A percentile compares a stretch with the other conserved stretches of the same genome.
Conservation (phyloP, 495 filamentous ascomycete species). For the Aspergillus panamensis region DNA sequence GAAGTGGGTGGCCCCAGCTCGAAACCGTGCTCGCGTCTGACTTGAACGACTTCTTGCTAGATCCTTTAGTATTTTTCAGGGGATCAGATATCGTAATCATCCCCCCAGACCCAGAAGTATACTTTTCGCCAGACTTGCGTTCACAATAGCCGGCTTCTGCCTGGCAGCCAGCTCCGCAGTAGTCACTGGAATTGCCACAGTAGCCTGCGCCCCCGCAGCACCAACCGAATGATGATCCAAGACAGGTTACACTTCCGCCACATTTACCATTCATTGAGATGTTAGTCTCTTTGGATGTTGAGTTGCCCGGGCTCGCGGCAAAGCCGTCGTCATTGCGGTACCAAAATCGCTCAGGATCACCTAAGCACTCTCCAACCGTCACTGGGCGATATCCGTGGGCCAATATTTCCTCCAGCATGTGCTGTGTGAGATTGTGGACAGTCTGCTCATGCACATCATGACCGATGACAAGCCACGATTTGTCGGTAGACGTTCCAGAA, state of each 20-base stretch:
- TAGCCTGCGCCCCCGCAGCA: slow-evolving; percentile 41
- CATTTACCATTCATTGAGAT: slow-evolving; percentile 53
- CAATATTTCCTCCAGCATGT: slow-evolving; percentile 60
- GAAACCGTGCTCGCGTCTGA: slow-evolving; percentile 12
- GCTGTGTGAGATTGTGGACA: slow-evolving; percentile 71
- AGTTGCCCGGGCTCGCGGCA: slow-evolving; percentile 21
- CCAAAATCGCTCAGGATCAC: slow-evolving; percentile 68
- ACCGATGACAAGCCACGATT: slow-evolving; percentile 62
- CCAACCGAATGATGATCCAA: slow-evolving; percentile 40
- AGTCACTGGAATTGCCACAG: slow-evolving; percentile 48
- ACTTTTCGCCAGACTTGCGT: slow-evolving; percentile 2
- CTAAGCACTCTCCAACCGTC: slow-evolving; percentile 75
- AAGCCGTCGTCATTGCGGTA: slow-evolving; percentile 48
- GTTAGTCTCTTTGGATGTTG: slow-evolving; percentile 31
- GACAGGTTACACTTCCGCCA: slow-evolving; percentile 48
- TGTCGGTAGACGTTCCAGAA: slow-evolving; percentile 37
- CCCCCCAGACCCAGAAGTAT: not conserved
- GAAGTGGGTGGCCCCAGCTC: not conserved
- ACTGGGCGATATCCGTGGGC: slow-evolving; percentile 60
- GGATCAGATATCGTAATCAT: not conserved
- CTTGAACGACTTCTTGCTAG: slow-evolving; percentile 14
- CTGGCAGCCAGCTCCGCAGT: slow-evolving; percentile 52
- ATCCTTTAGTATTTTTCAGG: not conserved
- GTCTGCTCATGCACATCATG: slow-evolving; percentile 79
- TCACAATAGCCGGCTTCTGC: slow-evolving; percentile 48